These are phyloP conservation scores for Cornus florida DNA, from an alignment of 148 eudicot genomes.

Conservation along the genomic window DNA sequence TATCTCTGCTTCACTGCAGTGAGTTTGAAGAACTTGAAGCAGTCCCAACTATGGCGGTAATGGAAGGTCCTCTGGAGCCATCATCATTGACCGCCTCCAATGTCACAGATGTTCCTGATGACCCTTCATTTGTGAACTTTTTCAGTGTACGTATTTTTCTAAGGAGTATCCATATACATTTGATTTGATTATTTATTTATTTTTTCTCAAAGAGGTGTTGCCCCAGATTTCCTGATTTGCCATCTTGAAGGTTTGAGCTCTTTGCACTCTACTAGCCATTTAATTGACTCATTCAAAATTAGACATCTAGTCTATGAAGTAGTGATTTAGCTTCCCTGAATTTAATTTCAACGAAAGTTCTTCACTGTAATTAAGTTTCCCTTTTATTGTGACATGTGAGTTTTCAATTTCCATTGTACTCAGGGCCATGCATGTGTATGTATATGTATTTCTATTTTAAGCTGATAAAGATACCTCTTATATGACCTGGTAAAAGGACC, in stretches of 20 bases:
- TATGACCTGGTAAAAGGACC: background rate
- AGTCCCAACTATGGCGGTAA: constrained; percentile 72
- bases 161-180: background rate
- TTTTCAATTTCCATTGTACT: background rate
- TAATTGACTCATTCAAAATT: background rate
- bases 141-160: constrained; percentile 55
- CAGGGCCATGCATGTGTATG: background rate
- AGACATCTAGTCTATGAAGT: background rate
- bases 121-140: constrained; percentile 67
- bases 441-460: too few species aligned
- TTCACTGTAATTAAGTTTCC: background rate
- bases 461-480: background rate
- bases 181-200: too few species aligned
- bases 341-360: too few species aligned
- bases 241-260: background rate
- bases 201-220: background rate
- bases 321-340: background rate
- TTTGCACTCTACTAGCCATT: background rate
- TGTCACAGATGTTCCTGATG: constrained; percentile 52
- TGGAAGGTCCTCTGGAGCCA: constrained; percentile 89
- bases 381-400: background rate
- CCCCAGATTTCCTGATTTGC: background rate
- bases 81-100: constrained; percentile 44
- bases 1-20: constrained; percentile 30
- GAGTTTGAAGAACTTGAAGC: constrained; percentile 88